phyloP scores from a whole-genome alignment of 352 stramenopile species.

The Globisporangium lucens region DNA sequence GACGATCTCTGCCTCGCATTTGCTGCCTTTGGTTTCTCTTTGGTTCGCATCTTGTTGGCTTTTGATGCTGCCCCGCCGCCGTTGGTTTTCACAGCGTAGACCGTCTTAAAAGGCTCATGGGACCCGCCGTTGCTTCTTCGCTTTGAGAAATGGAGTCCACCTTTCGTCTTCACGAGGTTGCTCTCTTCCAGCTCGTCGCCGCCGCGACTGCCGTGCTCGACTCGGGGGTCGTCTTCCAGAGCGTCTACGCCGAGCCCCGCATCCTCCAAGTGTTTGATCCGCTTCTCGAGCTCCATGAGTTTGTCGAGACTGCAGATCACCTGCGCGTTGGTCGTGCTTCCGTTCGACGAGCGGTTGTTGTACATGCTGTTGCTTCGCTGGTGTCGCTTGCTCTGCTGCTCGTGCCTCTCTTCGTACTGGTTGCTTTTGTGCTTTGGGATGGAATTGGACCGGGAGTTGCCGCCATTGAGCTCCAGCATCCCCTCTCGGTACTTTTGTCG shows the following conservation, averaged over 20 bases:
- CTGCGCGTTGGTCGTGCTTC: constrained; percentile 22
- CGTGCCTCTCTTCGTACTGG: constrained; percentile 39
- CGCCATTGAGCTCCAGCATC: constrained; percentile 46
- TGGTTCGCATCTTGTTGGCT: constrained; percentile 31
- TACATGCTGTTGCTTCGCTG: constrained; percentile 33
- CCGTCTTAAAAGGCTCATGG: constrained; percentile 45
- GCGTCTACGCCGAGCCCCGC: constrained; percentile 44
- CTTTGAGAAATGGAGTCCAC: constrained; percentile 54
- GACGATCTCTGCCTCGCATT: background rate
- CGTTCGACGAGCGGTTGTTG: constrained; percentile 21
- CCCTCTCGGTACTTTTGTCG: constrained; percentile 63
- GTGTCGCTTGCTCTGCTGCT: constrained; percentile 11
- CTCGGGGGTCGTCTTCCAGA: constrained; percentile 28
- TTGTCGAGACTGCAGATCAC: constrained; percentile 82
- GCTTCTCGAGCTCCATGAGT: constrained; percentile 88
- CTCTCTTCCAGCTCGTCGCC: constrained; percentile 24
- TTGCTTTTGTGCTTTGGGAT: constrained; percentile 33
- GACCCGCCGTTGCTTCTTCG: constrained; percentile 30
- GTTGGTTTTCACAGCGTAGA: constrained; percentile 52
- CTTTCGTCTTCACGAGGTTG: constrained; percentile 22
- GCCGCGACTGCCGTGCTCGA: constrained; percentile 15
- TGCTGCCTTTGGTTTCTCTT: constrained; percentile 24
- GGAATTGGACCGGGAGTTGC: constrained; percentile 24
- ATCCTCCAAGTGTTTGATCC: constrained; percentile 83
- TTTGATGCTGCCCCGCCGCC: constrained; percentile 3